Base-by-base conservation (phyloP, 164 flowering plant species). In the Vitis labrusca region DNA sequence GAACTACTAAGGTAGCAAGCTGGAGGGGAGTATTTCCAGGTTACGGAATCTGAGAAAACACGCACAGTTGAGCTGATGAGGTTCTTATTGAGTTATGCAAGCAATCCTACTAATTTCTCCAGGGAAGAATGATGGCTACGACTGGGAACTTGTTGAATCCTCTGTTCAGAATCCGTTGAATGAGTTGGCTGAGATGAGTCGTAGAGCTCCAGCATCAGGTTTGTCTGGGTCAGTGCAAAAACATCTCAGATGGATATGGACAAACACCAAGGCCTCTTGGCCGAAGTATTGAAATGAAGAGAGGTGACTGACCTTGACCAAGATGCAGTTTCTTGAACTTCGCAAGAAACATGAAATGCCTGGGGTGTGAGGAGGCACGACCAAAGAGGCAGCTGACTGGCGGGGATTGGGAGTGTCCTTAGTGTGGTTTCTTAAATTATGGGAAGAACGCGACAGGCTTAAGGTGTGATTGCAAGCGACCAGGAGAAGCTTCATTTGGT, bases 351-450 rank as follows among this genome's bases (percentile, higher is more conserved):
- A 59, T 73, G 66, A 88, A 88, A 77, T 95, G 99, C 78, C 92
- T 86, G 58, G 89, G 91, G 68, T 95, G 99, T 64, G 81, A 88
- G 71, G 97, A 88, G 76, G 78, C 83, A 58, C 80, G 98, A 47
- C 98, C 98, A 52, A 86, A 81, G 81, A 82, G 86, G 71, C 91
- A 83, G 80, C 85, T 90, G 71, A 90, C 87, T 70, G 97, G 96
- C 37, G 88, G 91, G 64, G 99, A 93, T 80, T 95, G 99, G 99
- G 97, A 95, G 73, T 95, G 99, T 77, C 99, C 99, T 76, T 94
- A 91, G 99, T 95, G 77, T 76, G 88, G 83, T 78, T 95, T 93
- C 78, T 88, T 67, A 57, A 95, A 95, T 67, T 86, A 89, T 74
- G 92, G 91, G 66, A 85, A 86, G 80, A 95, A 95, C 65, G 12